Evolutionary conservation across 2,329 filamentous ascomycete genomes (phyloP), one percentile per base, ranked within the genome.

Genomic region (Lasiodiplodia gonubiensis): DNA sequence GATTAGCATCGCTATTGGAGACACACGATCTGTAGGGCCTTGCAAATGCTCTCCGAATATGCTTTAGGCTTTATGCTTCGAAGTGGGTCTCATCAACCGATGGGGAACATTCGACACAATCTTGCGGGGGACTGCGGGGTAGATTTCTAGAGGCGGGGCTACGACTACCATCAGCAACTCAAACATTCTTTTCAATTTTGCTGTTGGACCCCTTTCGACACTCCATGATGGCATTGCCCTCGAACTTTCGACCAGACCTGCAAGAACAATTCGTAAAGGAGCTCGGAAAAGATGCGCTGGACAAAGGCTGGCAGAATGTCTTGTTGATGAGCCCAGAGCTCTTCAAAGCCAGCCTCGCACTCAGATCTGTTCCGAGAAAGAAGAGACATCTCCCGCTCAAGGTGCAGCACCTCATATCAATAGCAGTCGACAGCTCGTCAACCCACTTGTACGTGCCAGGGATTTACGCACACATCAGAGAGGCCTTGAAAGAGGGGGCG

Each of bases 371-470:
- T 6, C 76, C 78, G 3, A 72, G 74, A 37, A 68, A 71, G 39
- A 76, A 77, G 59, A 63, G 71, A 23, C 75, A 80, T 67, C 76
- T 84, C 8, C 70, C 75, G 1, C 74, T 74, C 54, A 84, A 83
- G 68, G 74, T 79, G 66, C 81, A 83, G 70, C 71, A 76, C 25
- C 72, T 84, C n/a, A 72, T 83, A n/a, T 75, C 75, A 21, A 75
- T 84, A 27, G 78, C 81, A 18, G 80, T 84, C 25, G 78, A 80
- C 68, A 78, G 79, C 60, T 76, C 81, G 10, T 75, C 78, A 6
- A 84, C 82, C 7, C 81, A 84, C 69, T 77, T 84, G 6, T 80
- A 83, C 69, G 54, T 74, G 0, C 80, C 82, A 0, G 80, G 80
- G 3, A 80, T 84, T 25, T 77, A 78, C 18, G 72, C 76, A 12